A percentile compares a stretch with the other conserved stretches of the same genome.
These are phyloP conservation scores for Tuctoria greenei DNA, from an alignment of 176 grass and related monocot genomes.

Conservation along the genomic window DNA sequence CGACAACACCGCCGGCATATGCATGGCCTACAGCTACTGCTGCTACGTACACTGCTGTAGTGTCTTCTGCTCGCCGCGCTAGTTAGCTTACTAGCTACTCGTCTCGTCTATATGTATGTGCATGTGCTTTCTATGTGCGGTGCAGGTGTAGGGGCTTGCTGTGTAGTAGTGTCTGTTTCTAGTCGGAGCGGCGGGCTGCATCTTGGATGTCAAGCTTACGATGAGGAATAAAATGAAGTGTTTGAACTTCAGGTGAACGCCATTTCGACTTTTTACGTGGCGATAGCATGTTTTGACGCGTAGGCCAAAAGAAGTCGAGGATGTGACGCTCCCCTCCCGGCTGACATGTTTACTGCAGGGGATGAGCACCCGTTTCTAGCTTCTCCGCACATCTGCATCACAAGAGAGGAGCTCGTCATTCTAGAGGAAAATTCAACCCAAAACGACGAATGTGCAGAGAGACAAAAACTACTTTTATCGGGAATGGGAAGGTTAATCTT, in stretches of 20 bases:
- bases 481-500: not conserved
- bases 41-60: not conserved
- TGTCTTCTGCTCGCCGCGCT: not conserved
- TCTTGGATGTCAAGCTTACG: conserved; percentile 30
- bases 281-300: too few species aligned
- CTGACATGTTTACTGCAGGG: not conserved
- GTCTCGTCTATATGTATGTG: not conserved
- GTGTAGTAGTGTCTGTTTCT: not conserved
- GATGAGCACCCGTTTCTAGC: too few species aligned
- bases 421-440: not conserved
- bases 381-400: too few species aligned
- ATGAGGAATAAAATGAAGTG: conserved; percentile 43
- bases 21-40: not conserved
- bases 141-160: not conserved
- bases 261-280: not conserved
- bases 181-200: conserved; percentile 3
- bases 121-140: not conserved
- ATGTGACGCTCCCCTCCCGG: not conserved
- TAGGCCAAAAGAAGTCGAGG: not conserved
- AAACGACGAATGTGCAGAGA: not conserved
- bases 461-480: not conserved
- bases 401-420: not conserved
- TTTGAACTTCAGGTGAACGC: not conserved
- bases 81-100: not conserved
- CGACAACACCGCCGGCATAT: not conserved